Percentiles rank a stretch among this genome's conserved stretches.
Conservation (phyloP, 2,329 filamentous ascomycete species). For the Fusarium avenaceum region DNA sequence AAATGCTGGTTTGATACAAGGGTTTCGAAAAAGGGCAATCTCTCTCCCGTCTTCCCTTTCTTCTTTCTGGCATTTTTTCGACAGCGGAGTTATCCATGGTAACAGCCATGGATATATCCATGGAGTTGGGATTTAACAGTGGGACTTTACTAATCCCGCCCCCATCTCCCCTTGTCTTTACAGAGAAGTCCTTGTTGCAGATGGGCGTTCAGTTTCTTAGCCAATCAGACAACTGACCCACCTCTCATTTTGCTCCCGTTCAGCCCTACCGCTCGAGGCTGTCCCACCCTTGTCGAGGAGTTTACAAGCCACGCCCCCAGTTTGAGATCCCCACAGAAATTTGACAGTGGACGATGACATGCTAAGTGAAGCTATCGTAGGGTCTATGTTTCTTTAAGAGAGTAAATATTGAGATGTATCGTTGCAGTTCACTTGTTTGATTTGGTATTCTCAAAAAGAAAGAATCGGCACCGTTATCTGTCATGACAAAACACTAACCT, state of each 20-base stretch:
- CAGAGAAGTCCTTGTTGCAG: conserved; percentile 4
- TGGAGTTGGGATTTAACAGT: conserved; percentile 15
- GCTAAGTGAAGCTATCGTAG: conserved; percentile 3
- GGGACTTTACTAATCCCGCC: conserved; percentile 5
- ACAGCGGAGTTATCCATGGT: conserved; percentile 9
- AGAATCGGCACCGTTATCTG: not conserved
- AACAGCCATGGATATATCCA: conserved; percentile 19
- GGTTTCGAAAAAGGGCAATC: not conserved
- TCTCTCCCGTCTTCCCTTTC: conserved; percentile 1
- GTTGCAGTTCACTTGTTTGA: not conserved
- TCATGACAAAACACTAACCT: conserved; percentile 7
- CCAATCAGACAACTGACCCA: conserved; percentile 28
- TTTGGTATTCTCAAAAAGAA: not conserved
- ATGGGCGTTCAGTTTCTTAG: not conserved
- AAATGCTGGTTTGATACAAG: not conserved
- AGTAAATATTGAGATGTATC: not conserved
- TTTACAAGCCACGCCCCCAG: conserved; percentile 23
- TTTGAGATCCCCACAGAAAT: conserved; percentile 22
- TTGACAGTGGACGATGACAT: not conserved
- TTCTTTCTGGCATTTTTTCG: not conserved
- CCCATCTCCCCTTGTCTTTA: not conserved
- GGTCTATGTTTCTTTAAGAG: not conserved
- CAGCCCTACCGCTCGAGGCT: conserved; percentile 42
- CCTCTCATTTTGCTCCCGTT: conserved; percentile 44
- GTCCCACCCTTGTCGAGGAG: conserved; percentile 14